phyloP scores from a whole-genome alignment of 1,139 yeast species.

The Yamadazyma aaseri region DNA sequence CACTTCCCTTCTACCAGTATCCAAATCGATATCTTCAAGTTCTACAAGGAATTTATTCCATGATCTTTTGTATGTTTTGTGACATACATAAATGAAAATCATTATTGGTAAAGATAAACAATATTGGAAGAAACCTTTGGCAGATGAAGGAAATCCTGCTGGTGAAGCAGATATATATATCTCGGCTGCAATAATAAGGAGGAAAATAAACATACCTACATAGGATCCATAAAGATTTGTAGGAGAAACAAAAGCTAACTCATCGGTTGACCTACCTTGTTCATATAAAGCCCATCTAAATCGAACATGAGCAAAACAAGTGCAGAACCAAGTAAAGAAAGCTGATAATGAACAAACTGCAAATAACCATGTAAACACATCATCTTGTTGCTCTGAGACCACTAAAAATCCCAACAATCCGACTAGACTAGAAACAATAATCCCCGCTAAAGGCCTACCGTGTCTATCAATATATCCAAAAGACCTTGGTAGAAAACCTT shows the following conservation, averaged over 20 bases:
- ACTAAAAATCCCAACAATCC: slow-evolving; percentile 67
- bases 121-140: slow-evolving; percentile 17
- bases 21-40: slow-evolving; percentile 45
- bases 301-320: slow-evolving; percentile 39
- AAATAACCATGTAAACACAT: slow-evolving; percentile 64
- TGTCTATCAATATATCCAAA: slow-evolving; percentile 55
- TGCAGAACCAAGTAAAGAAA: slow-evolving; percentile 52
- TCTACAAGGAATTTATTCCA: slow-evolving; percentile 31
- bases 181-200: slow-evolving; percentile 46
- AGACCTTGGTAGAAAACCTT: slow-evolving; percentile 41
- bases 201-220: slow-evolving; percentile 38
- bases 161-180: slow-evolving; percentile 50
- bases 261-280: slow-evolving; percentile 41
- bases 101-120: slow-evolving; percentile 37
- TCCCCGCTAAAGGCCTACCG: slow-evolving; percentile 59
- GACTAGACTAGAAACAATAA: slow-evolving; percentile 47
- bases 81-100: slow-evolving; percentile 30
- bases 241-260: slow-evolving; percentile 47
- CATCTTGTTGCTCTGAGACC: slow-evolving; percentile 42
- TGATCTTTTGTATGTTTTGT: slow-evolving; percentile 26
- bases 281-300: slow-evolving; percentile 37
- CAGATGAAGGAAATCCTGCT: slow-evolving; percentile 23
- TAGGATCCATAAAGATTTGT: slow-evolving; percentile 50
- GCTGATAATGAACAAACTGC: slow-evolving; percentile 64
- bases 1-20: slow-evolving; percentile 49